Percentiles rank a stretch among this genome's conserved stretches.
phyloP scores from a whole-genome alignment of 1,139 yeast species.

The Protomyces arabidopsidicola region DNA sequence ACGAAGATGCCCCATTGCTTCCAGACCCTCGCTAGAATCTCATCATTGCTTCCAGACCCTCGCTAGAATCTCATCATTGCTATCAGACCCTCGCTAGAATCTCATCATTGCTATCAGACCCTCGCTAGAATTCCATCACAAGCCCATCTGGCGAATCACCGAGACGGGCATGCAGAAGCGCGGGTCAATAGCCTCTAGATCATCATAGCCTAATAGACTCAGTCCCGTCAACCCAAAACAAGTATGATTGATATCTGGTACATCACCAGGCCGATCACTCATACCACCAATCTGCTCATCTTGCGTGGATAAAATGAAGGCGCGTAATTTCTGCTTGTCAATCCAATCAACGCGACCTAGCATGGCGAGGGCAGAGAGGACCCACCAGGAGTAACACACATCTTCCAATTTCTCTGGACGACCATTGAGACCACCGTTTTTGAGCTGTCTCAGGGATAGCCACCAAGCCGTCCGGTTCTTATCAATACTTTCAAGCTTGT shows the following conservation, averaged over 20 bases:
- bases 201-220: conserved; percentile 60
- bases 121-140: not conserved
- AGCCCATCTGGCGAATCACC: not conserved
- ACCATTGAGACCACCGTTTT: conserved; percentile 89
- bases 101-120: not conserved
- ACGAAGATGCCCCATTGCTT: not conserved
- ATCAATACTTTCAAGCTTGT: conserved; percentile 46
- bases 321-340: conserved; percentile 54
- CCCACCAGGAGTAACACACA: conserved; percentile 99
- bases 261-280: conserved; percentile 85
- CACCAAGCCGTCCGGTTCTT: conserved; percentile 63
- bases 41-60: not conserved
- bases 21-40: not conserved
- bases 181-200: conserved; percentile 66
- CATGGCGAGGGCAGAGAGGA: conserved; percentile 69
- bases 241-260: conserved; percentile 89
- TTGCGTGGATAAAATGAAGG: conserved; percentile 71
- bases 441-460: conserved; percentile 89
- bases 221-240: conserved; percentile 85
- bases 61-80: not conserved
- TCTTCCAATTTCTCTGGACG: conserved; percentile 95
- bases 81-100: not conserved
- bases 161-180: conserved; percentile 70
- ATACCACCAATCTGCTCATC: conserved; percentile 80
- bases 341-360: conserved; percentile 69